Base-by-base conservation (phyloP, 2,329 filamentous ascomycete genomes). In the Botrytis elliptica region DNA sequence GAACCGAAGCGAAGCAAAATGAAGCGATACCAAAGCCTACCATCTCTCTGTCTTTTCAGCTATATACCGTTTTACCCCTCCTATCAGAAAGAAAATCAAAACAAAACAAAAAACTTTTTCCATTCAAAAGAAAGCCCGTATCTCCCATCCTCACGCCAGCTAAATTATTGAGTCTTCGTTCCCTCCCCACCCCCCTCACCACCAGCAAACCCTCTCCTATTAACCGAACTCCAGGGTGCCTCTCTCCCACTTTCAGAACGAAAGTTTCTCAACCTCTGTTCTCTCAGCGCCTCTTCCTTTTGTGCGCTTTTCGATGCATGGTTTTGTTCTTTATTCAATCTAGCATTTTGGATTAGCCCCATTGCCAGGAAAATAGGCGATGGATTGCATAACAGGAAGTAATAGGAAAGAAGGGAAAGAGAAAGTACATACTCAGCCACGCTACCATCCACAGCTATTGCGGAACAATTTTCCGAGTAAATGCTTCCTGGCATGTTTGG, bases 341-440 rank as follows among this genome's bases (percentile, higher is more conserved):
- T 55, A 16, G 25, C 16, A 25, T 55, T 3, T 8, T n/a, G 12
- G 2, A 3, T n/a, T 7, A n/a, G 10, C 1, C 16, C 16, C 1
- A 5, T 1, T 55, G 12, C 12, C 0, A 3, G 49, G 0, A 0
- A 1, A 16, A 8, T 8, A 18, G n/a, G 25, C 8, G 52, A 55
- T 55, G 0, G 2, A 55, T 55, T 18, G 52, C 12, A 6, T 29
- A 3, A 29, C 3, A 2, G n/a, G 12, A 29, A 29, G 25, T 3
- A 16, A 0, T 0, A 8, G 25, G 20, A 49, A 25, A 4, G 9
- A n/a, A 42, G 16, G 42, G 42, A 18, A 16, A 55, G 52, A 29
- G 12, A 0, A 29, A 55, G 25, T 29, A 29, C 25, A 55, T 55
- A 29, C 52, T 29, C n/a, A n/a, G 6, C 12, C 6, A 29, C 25